Base-by-base conservation (phyloP, 148 eudicot species). In the Chenopodium suecicum region DNA sequence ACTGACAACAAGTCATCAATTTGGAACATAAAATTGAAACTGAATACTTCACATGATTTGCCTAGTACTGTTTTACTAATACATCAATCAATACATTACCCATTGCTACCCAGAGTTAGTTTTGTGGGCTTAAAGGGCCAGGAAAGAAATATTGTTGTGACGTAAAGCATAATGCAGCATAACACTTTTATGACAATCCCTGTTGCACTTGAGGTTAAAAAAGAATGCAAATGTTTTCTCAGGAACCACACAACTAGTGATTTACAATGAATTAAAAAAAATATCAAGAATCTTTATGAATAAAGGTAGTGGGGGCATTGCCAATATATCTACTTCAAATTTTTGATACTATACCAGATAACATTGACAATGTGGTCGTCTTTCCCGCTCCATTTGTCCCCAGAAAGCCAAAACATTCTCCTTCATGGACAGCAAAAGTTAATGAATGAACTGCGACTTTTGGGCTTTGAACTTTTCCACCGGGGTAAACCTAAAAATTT, bases 361-460 rank as follows among this genome's bases (percentile, higher is more conserved):
- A 84, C 99, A 96, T 96, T 66, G 99, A 96, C 77, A 96, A 81
- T 37, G 99, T 96, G 25, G 99, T 96, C 2, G 99, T 96, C 86
- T 96, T 96, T 75, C 99, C 99, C 58, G 99, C 99, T 82, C 98
- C 99, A 87, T 96, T 96, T 70, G 98, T 94, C 86, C 99, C 99
- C 37, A 96, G 87, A 88, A 96, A 96, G 41, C 99, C 99, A 86
- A 96, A 96, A 83, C 99, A 96, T 87, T 96, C 99, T 77, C 99
- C 99, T 89, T 89, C 97, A 80, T 91, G 94, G 83, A 96, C 99
- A 65, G 99, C 89, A 80, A 94, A 96, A 75, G 99, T 91, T 83
- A 96, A 85, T 63, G 98, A 92, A 81, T 94, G 88, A 41, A 96
- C 98, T 78, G 99, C 98, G 81, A 92, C 87, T 87, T 92, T 96